Percentiles rank a stretch among this genome's conserved stretches.
Evolutionary conservation across 176 grass and related monocot species (phyloP).

Genomic region (Rhynchospora tenuis): DNA sequence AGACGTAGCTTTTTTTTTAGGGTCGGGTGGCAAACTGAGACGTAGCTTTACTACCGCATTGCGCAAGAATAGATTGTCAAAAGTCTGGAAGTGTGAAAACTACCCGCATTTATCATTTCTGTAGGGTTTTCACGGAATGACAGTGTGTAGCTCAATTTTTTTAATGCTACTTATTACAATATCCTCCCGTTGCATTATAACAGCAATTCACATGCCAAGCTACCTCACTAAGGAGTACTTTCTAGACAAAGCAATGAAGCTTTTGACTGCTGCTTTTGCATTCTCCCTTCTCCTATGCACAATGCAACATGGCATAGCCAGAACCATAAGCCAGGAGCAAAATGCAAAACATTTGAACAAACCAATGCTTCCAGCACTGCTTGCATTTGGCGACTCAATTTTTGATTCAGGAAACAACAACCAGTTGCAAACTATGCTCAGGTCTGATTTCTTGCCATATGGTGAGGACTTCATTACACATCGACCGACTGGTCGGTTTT

Average conservation of each 20-base stretch:
- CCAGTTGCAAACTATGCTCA: conserved; percentile 38
- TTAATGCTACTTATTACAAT: neutral
- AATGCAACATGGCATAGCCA: neutral
- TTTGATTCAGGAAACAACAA: conserved; percentile 75
- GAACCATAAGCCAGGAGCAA: neutral
- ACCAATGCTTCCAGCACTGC: conserved; percentile 24
- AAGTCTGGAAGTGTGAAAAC: neutral
- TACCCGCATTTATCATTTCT: neutral
- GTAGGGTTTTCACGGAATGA: too few species aligned
- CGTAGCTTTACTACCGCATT: neutral
- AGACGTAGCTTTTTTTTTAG: neutral
- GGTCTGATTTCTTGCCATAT: conserved; percentile 54
- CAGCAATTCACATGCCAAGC: neutral
- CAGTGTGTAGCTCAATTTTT: neutral
- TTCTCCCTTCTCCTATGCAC: neutral
- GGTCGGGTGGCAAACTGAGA: too few species aligned
- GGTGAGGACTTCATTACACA: conserved; percentile 44
- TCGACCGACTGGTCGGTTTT: conserved; percentile 46
- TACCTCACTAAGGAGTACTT: neutral
- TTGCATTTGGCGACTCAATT: conserved; percentile 73
- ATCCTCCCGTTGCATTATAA: neutral
- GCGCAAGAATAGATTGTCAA: neutral
- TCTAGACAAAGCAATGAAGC: conserved; percentile 7
- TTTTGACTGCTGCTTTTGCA: neutral
- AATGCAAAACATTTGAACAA: neutral